These are phyloP conservation scores for Lactarius akahatsu DNA, from an alignment of 768 basidiomycete genomes.

Conservation along the genomic window DNA sequence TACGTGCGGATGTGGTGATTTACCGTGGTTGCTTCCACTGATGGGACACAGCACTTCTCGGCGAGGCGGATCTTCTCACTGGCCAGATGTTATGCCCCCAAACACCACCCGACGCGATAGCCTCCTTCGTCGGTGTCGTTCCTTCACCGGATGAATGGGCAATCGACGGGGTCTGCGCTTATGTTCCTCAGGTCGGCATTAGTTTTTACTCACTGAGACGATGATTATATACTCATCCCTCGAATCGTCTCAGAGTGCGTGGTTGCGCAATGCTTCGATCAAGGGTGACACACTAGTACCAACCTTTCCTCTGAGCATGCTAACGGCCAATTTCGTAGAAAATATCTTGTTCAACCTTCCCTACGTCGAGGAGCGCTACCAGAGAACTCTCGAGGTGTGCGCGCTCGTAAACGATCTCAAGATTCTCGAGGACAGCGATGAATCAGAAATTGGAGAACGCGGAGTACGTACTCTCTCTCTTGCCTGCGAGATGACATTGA, in stretches of 20 bases:
- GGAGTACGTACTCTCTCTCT: constrained; percentile 48
- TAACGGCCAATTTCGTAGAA: constrained; percentile 35
- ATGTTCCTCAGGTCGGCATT: constrained; percentile 68
- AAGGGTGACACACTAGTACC: constrained; percentile 38
- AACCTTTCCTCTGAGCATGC: neutral
- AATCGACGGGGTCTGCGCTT: constrained; percentile 75
- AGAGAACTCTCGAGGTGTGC: constrained; percentile 72
- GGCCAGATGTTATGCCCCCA: constrained; percentile 83
- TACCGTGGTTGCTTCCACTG: constrained; percentile 14
- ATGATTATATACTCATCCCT: constrained; percentile 10
- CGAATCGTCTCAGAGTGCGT: constrained; percentile 42
- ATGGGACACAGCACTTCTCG: constrained; percentile 60
- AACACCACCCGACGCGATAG: constrained; percentile 78
- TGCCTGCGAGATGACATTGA: neutral
- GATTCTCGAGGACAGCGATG: constrained; percentile 85
- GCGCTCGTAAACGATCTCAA: constrained; percentile 73
- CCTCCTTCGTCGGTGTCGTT: constrained; percentile 48
- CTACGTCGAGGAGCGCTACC: constrained; percentile 69
- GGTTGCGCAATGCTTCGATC: constrained; percentile 74
- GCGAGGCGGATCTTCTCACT: constrained; percentile 81
- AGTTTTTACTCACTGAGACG: constrained; percentile 30
- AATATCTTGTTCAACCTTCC: constrained; percentile 84
- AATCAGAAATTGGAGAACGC: constrained; percentile 84
- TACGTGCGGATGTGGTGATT: constrained; percentile 29
- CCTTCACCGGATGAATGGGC: constrained; percentile 67